Percentiles rank a stretch among this genome's conserved stretches.
These are phyloP conservation scores for Aciculosporium take DNA, from an alignment of 2,329 filamentous ascomycete genomes.

Conservation along the genomic window DNA sequence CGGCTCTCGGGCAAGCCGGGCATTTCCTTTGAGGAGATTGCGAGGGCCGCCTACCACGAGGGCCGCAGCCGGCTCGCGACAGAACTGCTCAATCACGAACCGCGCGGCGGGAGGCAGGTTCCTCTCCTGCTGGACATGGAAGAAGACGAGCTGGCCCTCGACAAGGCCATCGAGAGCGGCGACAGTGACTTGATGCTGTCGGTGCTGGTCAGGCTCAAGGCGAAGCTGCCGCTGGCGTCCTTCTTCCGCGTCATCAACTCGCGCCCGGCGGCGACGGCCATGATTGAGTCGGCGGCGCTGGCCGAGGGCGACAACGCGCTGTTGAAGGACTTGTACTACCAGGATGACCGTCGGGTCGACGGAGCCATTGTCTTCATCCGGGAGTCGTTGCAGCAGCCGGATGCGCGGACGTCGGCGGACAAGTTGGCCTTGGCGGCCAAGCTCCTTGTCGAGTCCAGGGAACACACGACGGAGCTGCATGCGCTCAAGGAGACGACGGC, in stretches of 20 bases:
- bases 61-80: conserved; percentile 80
- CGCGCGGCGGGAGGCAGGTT: conserved; percentile 88
- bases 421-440: conserved; percentile 81
- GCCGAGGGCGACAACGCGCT: conserved; percentile 60
- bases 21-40: conserved; percentile 92
- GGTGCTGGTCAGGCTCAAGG: conserved; percentile 76
- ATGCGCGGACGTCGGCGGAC: conserved; percentile 57
- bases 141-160: conserved; percentile 84
- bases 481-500: conserved; percentile 67
- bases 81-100: conserved; percentile 82
- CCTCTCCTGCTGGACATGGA: conserved; percentile 88
- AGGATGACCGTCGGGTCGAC: conserved; percentile 82
- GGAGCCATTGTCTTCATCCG: conserved; percentile 76
- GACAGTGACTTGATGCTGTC: conserved; percentile 88
- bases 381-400: conserved; percentile 64
- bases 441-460: conserved; percentile 69
- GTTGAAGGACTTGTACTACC: conserved; percentile 93
- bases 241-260: conserved; percentile 89
- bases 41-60: conserved; percentile 85
- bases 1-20: conserved; percentile 77
- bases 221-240: conserved; percentile 73
- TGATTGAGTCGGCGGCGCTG: conserved; percentile 71
- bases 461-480: conserved; percentile 58
- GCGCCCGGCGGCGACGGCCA: conserved; percentile 70
- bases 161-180: conserved; percentile 91